Base-by-base conservation (phyloP, 371 early-diverging fungal genomes). In the Apophysomyces elegans region DNA sequence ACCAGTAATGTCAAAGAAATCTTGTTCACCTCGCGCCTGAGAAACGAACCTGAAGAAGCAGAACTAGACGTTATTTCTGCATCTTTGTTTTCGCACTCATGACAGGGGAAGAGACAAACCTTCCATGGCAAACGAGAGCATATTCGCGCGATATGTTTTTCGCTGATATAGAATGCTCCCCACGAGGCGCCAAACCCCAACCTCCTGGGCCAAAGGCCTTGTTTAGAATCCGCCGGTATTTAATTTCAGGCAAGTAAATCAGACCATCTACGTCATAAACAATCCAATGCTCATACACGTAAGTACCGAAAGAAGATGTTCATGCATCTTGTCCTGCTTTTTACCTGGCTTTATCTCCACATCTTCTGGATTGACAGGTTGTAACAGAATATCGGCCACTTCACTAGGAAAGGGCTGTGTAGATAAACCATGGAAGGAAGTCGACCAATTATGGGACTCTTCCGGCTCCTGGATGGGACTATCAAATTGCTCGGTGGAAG, bases 11-110 rank as follows among this genome's bases (percentile, higher is more conserved):
- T 91, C 91, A 75, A 94, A 94, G 69, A 86, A 96, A 63, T 93
- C 95, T 70, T 95, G 96, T 71, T 97, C 96, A 43, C 99, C 99
- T 64, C 98, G 91, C n/a, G 99, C 95, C 71, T 95, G 93, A 21
- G 95, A 88, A 2, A 95, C 90, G 70, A 93, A 89, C 62, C 84
- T 73, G 16, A 2, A 7, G 21, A 16, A 21, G n/a, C 7, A 50
- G 9, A 50, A 21, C 9, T 3, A 26, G 2, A 26, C 32, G 3
- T 26, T 26, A 26, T 26, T 26, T 26, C 32, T 26, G 32, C 32
- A 26, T 26, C 32, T 26, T 41, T 41, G 13, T 41, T 41, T 41
- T 41, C 13, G 41, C 32, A 13, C 41, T 41, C 41, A 6, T 41
- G 41, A 13, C 41, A 41, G 1, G 13, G 5, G 5, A 1, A 41